Percentiles rank a stretch among this genome's conserved stretches.
Evolutionary conservation across 805 yeast genomes (phyloP).

Genomic region (Tetrapisispora pingtungensis): DNA sequence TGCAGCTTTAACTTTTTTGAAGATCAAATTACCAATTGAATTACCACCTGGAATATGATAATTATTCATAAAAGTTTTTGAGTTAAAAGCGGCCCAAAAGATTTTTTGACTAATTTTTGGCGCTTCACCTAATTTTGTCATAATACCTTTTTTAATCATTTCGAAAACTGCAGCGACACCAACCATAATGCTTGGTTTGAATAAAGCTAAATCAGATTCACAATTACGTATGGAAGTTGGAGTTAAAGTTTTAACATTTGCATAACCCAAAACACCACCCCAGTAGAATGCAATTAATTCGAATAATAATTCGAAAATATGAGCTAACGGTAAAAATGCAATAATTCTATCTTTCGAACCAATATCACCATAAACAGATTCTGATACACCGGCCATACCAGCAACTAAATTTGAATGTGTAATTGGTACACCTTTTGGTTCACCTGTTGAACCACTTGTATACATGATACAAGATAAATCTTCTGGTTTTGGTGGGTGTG

Average conservation of each 20-base stretch:
- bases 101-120: constrained; percentile 62
- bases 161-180: constrained; percentile 99
- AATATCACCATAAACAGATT: constrained; percentile 48
- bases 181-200: constrained; percentile 89
- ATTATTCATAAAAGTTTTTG: constrained; percentile 54
- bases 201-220: constrained; percentile 75
- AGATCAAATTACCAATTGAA: constrained; percentile 54
- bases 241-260: constrained; percentile 81
- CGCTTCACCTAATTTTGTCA: constrained; percentile 58
- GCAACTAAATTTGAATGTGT: constrained; percentile 62
- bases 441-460: constrained; percentile 71
- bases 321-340: constrained; percentile 91
- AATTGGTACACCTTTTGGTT: constrained; percentile 68
- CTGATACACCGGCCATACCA: constrained; percentile 75
- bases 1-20: constrained; percentile 82
- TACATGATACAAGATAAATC: constrained; percentile 57
- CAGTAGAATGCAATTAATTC: constrained; percentile 73
- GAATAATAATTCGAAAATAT: constrained; percentile 84
- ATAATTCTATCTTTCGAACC: constrained; percentile 58
- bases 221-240: constrained; percentile 76
- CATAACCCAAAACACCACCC: constrained; percentile 89
- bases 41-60: constrained; percentile 68
- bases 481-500: constrained; percentile 37
- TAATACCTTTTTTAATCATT: constrained; percentile 82
- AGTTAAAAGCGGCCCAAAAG: constrained; percentile 80